Conservation (phyloP, 1,284 basidiomycete species). For the Mycena citricolor region DNA sequence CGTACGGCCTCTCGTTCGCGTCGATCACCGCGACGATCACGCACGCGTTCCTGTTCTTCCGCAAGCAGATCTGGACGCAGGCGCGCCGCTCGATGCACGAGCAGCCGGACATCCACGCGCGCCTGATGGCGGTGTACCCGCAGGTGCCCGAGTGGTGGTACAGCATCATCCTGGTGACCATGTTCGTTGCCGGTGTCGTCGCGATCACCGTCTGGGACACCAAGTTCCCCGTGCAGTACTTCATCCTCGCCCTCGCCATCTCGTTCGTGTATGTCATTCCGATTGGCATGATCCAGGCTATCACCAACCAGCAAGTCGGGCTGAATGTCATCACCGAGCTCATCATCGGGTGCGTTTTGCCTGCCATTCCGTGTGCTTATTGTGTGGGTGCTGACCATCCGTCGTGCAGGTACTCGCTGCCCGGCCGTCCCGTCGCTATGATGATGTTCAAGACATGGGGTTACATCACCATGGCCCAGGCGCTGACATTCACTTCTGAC, state of each 20-base stretch:
- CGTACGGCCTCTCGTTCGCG: slow-evolving; percentile 56
- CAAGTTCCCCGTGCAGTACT: slow-evolving; percentile 21
- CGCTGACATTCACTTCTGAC: slow-evolving; percentile 58
- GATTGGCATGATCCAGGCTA: slow-evolving; percentile 53
- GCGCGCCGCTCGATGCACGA: slow-evolving; percentile 60
- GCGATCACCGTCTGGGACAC: slow-evolving; percentile 53
- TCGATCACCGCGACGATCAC: slow-evolving; percentile 37
- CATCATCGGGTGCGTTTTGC: slow-evolving; percentile 34
- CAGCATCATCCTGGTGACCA: slow-evolving; percentile 34
- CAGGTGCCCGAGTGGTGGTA: slow-evolving; percentile 82
- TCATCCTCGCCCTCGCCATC: neutral
- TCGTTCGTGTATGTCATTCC: slow-evolving; percentile 49
- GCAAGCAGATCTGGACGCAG: slow-evolving; percentile 65
- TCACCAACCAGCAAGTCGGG: slow-evolving; percentile 51
- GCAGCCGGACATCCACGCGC: slow-evolving; percentile 81
- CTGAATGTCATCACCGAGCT: slow-evolving; percentile 48
- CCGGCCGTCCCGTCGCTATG: slow-evolving; percentile 41
- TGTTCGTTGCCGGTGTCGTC: neutral
- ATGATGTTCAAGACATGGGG: slow-evolving; percentile 35
- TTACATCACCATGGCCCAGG: slow-evolving; percentile 32
- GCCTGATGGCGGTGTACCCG: slow-evolving; percentile 76
- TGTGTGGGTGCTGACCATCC: no score
- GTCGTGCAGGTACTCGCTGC: slow-evolving; percentile 30
- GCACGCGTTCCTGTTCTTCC: slow-evolving; percentile 73
- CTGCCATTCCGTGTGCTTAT: no score